Evolutionary conservation across 768 basidiomycete species (phyloP).

Genomic region (Auricularia sp.): DNA sequence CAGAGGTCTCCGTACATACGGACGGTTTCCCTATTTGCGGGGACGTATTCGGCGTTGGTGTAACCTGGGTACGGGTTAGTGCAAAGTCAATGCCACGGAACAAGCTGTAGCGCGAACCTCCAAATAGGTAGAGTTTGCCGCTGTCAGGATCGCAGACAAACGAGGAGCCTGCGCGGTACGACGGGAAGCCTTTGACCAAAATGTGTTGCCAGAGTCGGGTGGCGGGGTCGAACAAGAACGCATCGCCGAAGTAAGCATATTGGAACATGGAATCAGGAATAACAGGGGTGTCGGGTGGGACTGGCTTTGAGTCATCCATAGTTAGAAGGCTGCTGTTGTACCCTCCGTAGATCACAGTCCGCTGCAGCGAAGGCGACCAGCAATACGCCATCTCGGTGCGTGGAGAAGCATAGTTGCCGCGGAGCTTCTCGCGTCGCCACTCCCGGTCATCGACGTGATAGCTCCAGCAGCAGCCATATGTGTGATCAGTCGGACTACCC

Average conservation of each 20-base stretch:
- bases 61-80: slow-evolving; percentile 17
- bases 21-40: slow-evolving; percentile 17
- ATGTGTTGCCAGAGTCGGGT: slow-evolving; percentile 27
- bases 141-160: slow-evolving; percentile 26
- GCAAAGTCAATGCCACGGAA: not conserved
- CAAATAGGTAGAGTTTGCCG: slow-evolving; percentile 28
- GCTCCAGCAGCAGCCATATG: slow-evolving; percentile 28
- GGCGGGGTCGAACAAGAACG: slow-evolving; percentile 24
- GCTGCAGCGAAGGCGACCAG: slow-evolving; percentile 24
- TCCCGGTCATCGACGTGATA: slow-evolving; percentile 20
- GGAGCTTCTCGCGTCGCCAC: slow-evolving; percentile 25
- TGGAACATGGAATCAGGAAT: slow-evolving; percentile 11
- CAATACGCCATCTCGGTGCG: slow-evolving; percentile 24
- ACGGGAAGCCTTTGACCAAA: slow-evolving; percentile 32
- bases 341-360: slow-evolving; percentile 30
- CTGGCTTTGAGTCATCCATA: not conserved
- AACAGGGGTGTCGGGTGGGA: not conserved
- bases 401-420: slow-evolving; percentile 24
- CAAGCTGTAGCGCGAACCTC: slow-evolving; percentile 5
- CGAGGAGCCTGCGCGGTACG: slow-evolving; percentile 27
- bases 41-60: slow-evolving; percentile 29
- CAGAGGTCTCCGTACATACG: slow-evolving; percentile 29
- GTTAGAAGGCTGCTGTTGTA: slow-evolving; percentile 22
- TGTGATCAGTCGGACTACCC: slow-evolving; percentile 13
- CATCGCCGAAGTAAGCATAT: slow-evolving; percentile 33